Percentiles rank a stretch among this genome's conserved stretches.
These are phyloP conservation scores for Licmophora abbreviata DNA, from an alignment of 108 stramenopile species.

Conservation along the genomic window DNA sequence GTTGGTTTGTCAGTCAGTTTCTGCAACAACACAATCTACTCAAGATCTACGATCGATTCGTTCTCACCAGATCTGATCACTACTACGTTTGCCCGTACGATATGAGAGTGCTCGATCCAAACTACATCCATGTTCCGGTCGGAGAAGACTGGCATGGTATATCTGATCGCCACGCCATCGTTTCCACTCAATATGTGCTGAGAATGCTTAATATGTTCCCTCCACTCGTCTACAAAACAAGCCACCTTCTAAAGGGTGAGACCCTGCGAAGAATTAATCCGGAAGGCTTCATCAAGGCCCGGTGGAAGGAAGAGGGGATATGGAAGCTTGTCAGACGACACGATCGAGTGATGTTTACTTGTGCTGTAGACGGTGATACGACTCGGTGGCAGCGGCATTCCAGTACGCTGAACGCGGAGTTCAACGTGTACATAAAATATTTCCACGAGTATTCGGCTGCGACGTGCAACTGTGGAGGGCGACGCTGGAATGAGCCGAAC, in stretches of 20 bases:
- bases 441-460: too few relatives aligned
- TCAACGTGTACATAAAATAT: too few relatives aligned
- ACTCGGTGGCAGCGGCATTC: too few relatives aligned
- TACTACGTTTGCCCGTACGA: constrained; percentile 32
- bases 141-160: constrained; percentile 30
- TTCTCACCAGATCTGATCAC: constrained; percentile 38
- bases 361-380: constrained; percentile 13
- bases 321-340: constrained; percentile 2
- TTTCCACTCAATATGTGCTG: constrained; percentile 10
- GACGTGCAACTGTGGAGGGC: too few relatives aligned
- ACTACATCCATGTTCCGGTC: constrained; percentile 21
- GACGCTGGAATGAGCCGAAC: too few relatives aligned
- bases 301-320: constrained; percentile 17
- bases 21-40: constrained; percentile 8
- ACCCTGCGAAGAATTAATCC: too few relatives aligned
- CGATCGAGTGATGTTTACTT: constrained; percentile 30
- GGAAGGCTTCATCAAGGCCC: constrained; percentile 12
- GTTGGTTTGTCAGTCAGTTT: constrained; percentile 25
- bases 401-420: too few relatives aligned
- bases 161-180: constrained; percentile 28
- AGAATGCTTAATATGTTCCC: constrained; percentile 24
- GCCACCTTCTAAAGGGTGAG: too few relatives aligned
- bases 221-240: constrained; percentile 8
- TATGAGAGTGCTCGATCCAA: constrained; percentile 11
- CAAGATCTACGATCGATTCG: constrained; percentile 30